Conservation (phyloP, 2,329 filamentous ascomycete genomes). For the Aspergillus alliaceus region DNA sequence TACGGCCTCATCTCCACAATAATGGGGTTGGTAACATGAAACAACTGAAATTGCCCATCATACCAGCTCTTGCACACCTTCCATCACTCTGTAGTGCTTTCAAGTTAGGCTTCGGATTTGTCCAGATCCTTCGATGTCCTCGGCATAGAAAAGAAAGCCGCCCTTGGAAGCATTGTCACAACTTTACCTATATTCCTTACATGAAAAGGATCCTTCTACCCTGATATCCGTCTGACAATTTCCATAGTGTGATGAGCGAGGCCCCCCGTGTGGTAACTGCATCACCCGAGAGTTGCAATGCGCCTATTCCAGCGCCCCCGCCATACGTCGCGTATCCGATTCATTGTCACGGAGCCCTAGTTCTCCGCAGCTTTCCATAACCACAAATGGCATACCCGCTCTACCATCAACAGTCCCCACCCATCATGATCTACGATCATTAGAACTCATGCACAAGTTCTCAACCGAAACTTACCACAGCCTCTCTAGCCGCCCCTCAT, state of each 20-base stretch:
- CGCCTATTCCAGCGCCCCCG: constrained; percentile 19
- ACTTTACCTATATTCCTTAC: too few species aligned
- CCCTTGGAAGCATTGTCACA: too few species aligned
- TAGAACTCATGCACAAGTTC: constrained; percentile 54
- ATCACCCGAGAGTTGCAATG: constrained; percentile 25
- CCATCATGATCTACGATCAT: constrained; percentile 29
- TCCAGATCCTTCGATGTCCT: too few species aligned
- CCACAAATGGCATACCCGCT: neutral
- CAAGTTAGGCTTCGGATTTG: too few species aligned
- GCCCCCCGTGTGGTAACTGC: constrained; percentile 33
- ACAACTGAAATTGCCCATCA: too few species aligned
- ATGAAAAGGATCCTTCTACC: too few species aligned
- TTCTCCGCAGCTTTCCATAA: neutral
- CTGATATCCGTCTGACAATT: neutral
- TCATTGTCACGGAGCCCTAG: neutral
- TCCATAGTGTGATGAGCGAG: constrained; percentile 31
- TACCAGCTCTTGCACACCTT: too few species aligned
- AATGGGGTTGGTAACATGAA: too few species aligned
- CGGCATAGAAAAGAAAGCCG: too few species aligned
- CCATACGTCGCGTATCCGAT: constrained; percentile 1
- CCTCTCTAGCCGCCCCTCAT: constrained; percentile 28
- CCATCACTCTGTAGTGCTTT: too few species aligned
- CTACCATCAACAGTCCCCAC: neutral
- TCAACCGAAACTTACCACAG: constrained; percentile 45
- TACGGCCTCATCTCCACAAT: too few species aligned